A percentile compares a stretch with the other conserved stretches of the same genome.
These are phyloP conservation scores for Sporothrix inflata DNA, from an alignment of 2,329 filamentous ascomycete species.

Conservation along the genomic window DNA sequence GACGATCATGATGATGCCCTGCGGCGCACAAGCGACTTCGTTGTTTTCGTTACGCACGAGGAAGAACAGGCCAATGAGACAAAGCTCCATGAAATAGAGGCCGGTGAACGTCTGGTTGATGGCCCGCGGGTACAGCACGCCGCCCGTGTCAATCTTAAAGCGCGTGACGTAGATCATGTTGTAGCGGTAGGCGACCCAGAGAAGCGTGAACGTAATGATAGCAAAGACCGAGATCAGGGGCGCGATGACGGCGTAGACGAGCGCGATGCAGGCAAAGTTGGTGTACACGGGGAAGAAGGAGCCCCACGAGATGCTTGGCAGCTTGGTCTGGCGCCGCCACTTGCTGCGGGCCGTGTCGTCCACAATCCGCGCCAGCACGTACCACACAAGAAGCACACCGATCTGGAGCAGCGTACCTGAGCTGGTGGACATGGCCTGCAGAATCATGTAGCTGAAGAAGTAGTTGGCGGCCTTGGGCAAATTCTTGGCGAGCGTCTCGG, in stretches of 20 bases:
- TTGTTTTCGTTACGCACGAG: constrained; percentile 64
- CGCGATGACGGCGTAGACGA: constrained; percentile 87
- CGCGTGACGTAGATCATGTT: constrained; percentile 94
- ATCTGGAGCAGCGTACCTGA: constrained; percentile 87
- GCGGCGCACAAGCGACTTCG: constrained; percentile 65
- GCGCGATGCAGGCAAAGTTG: constrained; percentile 88
- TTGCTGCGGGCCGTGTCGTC: constrained; percentile 84
- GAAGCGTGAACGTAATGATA: constrained; percentile 84
- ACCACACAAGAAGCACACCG: constrained; percentile 77
- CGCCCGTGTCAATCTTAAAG: constrained; percentile 88
- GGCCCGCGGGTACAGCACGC: constrained; percentile 85
- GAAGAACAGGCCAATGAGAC: constrained; percentile 87
- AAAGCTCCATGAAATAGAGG: constrained; percentile 91
- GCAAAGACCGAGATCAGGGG: constrained; percentile 93
- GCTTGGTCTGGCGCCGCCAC: constrained; percentile 79
- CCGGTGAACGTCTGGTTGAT: constrained; percentile 96
- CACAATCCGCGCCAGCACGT: constrained; percentile 75
- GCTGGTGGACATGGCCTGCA: constrained; percentile 89
- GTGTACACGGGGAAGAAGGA: constrained; percentile 95
- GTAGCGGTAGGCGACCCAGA: constrained; percentile 96
- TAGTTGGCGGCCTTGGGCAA: constrained; percentile 90
- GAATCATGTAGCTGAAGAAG: constrained; percentile 98
- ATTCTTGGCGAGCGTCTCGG: constrained; percentile 73
- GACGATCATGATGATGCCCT: constrained; percentile 85
- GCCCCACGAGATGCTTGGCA: constrained; percentile 84